Evolutionary conservation across 108 stramenopile species (phyloP).

Genomic region (Aurantiochytrium sp.): DNA sequence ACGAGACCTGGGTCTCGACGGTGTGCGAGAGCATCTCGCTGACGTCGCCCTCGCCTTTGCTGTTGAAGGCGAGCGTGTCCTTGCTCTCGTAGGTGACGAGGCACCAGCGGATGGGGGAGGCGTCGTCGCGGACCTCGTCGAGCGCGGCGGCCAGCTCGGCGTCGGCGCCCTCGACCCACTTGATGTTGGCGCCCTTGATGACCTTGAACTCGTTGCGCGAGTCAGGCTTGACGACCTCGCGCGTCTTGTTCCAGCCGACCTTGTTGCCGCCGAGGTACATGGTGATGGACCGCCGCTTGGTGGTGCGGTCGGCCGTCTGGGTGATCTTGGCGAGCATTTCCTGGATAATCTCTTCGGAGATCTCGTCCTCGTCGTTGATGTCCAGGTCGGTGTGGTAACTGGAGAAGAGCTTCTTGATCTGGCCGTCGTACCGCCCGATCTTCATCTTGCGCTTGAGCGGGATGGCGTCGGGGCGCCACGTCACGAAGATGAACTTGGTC

Average conservation of each 20-base stretch:
- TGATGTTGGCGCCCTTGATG: slow-evolving; percentile 32
- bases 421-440: slow-evolving; percentile 41
- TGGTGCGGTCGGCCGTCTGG: slow-evolving; percentile 31
- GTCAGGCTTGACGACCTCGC: slow-evolving; percentile 29
- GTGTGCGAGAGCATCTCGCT: slow-evolving; percentile 31
- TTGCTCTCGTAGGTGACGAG: slow-evolving; percentile 33
- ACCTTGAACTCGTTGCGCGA: slow-evolving; percentile 36
- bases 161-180: slow-evolving; percentile 13
- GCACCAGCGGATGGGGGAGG: slow-evolving; percentile 32
- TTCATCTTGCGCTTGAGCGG: slow-evolving; percentile 47
- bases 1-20: slow-evolving; percentile 38
- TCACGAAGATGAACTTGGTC: slow-evolving; percentile 41
- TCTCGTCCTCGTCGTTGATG: slow-evolving; percentile 34
- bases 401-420: slow-evolving; percentile 41
- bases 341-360: slow-evolving; percentile 25
- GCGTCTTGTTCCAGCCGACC: slow-evolving; percentile 22
- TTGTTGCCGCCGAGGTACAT: slow-evolving; percentile 27
- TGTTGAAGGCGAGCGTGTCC: slow-evolving; percentile 16
- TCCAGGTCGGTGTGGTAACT: slow-evolving; percentile 48
- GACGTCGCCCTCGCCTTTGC: slow-evolving; percentile 34
- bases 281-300: slow-evolving; percentile 2
- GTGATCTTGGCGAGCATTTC: slow-evolving; percentile 38
- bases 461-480: slow-evolving; percentile 45
- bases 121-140: slow-evolving; percentile 36
- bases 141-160: slow-evolving; percentile 32